Percentiles rank a stretch among this genome's conserved stretches.
These are phyloP conservation scores for Alternaria hordeiaustralica DNA, from an alignment of 2,329 filamentous ascomycete species.

Conservation along the genomic window DNA sequence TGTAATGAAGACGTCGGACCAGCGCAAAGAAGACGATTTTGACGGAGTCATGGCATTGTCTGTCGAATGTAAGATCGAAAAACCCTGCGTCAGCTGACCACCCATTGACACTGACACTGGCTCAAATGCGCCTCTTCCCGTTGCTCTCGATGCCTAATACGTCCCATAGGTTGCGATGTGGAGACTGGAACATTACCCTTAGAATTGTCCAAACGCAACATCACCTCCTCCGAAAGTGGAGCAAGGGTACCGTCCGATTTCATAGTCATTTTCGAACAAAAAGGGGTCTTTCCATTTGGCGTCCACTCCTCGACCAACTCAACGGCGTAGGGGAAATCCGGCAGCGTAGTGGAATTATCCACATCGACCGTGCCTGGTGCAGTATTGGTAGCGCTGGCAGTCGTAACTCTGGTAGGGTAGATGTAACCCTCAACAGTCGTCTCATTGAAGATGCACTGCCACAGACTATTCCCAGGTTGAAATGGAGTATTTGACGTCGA, in stretches of 20 bases:
- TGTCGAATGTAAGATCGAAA: neutral
- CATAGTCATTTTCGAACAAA: constrained; percentile 27
- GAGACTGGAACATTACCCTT: neutral
- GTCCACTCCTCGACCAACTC: constrained; percentile 31
- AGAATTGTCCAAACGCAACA: constrained; percentile 10
- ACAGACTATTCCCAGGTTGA: constrained; percentile 23
- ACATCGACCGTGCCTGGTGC: neutral
- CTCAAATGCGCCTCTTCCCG: neutral
- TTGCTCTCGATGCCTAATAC: neutral
- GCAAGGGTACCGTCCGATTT: neutral
- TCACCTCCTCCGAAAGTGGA: neutral
- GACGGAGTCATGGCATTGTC: neutral
- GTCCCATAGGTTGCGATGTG: neutral
- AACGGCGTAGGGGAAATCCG: constrained; percentile 29
- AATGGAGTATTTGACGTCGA: constrained; percentile 9
- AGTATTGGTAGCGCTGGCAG: neutral
- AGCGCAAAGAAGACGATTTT: neutral
- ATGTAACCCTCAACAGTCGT: constrained; percentile 35
- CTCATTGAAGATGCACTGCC: constrained; percentile 38
- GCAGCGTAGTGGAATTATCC: neutral
- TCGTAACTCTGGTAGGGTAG: constrained; percentile 14
- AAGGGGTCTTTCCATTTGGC: constrained; percentile 23
- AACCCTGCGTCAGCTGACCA: neutral
- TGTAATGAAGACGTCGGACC: neutral
- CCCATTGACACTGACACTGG: constrained; percentile 31